These are phyloP conservation scores for Epichloe gansuensis DNA, from an alignment of 2,329 filamentous ascomycete species.

Conservation along the genomic window DNA sequence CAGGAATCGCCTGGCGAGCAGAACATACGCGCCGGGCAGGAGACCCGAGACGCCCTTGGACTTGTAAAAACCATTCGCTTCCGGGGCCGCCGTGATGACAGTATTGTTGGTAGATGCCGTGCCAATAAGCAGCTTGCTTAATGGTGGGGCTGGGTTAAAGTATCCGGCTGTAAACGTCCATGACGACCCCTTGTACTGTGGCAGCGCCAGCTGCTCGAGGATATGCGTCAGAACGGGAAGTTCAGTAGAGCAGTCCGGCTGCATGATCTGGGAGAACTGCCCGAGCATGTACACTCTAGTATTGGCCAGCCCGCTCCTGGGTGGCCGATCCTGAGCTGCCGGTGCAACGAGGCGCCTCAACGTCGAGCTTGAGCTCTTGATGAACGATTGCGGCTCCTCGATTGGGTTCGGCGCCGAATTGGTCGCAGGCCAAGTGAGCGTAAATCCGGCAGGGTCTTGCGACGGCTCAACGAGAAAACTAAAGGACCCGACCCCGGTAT, in stretches of 20 bases:
- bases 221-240: constrained; percentile 68
- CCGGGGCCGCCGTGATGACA: constrained; percentile 82
- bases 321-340: not conserved
- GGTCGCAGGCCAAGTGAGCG: constrained; percentile 56
- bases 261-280: constrained; percentile 76
- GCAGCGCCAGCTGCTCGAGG: constrained; percentile 51
- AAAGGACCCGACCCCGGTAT: constrained; percentile 62
- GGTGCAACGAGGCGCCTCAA: constrained; percentile 52
- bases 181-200: constrained; percentile 52
- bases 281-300: constrained; percentile 77
- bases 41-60: constrained; percentile 81
- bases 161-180: constrained; percentile 99
- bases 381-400: constrained; percentile 54
- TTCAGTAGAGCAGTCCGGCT: constrained; percentile 74
- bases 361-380: constrained; percentile 51
- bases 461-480: constrained; percentile 68
- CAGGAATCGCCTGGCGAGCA: constrained; percentile 73
- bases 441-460: constrained; percentile 40
- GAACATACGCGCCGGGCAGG: constrained; percentile 81
- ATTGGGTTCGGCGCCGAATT: constrained; percentile 70
- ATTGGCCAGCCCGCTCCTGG: constrained; percentile 26
- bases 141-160: constrained; percentile 85
- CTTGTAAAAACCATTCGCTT: constrained; percentile 90
- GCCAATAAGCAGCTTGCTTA: constrained; percentile 66
- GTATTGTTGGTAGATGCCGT: constrained; percentile 60